Evolutionary conservation across 1,284 basidiomycete species (phyloP).

Genomic region (Sparassis latifolia): DNA sequence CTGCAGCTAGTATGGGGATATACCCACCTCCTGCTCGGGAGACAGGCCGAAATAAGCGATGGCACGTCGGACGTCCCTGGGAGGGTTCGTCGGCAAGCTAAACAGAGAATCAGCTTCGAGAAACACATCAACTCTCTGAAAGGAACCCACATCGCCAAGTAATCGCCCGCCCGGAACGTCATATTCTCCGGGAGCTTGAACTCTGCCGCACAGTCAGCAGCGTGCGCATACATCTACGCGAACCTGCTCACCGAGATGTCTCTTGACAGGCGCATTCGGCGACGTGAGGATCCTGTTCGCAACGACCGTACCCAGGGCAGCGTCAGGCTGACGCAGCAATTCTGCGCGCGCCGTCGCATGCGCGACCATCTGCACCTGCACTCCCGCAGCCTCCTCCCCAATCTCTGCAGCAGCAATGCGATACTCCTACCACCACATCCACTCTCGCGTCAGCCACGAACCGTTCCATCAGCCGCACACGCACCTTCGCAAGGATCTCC

Average conservation of each 20-base stretch:
- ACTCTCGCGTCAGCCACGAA: neutral
- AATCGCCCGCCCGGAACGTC: slow-evolving; percentile 40
- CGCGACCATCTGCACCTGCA: slow-evolving; percentile 30
- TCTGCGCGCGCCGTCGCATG: slow-evolving; percentile 17
- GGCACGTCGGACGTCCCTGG: slow-evolving; percentile 33
- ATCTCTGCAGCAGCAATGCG: neutral
- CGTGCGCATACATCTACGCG: neutral
- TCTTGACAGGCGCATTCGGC: slow-evolving; percentile 33
- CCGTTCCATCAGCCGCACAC: neutral
- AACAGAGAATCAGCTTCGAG: neutral
- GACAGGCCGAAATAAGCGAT: slow-evolving; percentile 33
- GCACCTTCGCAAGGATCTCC: slow-evolving; percentile 30
- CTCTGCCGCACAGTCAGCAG: slow-evolving; percentile 18
- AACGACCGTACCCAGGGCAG: slow-evolving; percentile 32
- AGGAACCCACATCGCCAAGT: slow-evolving; percentile 36
- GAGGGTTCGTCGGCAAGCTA: slow-evolving; percentile 36
- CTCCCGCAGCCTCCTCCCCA: neutral
- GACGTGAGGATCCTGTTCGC: slow-evolving; percentile 36
- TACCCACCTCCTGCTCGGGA: slow-evolving; percentile 34
- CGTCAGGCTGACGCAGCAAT: slow-evolving; percentile 33
- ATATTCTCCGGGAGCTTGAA: slow-evolving; percentile 38
- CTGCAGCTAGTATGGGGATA: neutral
- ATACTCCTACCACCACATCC: no score
- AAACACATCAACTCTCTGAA: no score
- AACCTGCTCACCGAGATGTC: slow-evolving; percentile 33